Base-by-base conservation (phyloP, 129 eudicot genomes). In the Pittosporum tobira region DNA sequence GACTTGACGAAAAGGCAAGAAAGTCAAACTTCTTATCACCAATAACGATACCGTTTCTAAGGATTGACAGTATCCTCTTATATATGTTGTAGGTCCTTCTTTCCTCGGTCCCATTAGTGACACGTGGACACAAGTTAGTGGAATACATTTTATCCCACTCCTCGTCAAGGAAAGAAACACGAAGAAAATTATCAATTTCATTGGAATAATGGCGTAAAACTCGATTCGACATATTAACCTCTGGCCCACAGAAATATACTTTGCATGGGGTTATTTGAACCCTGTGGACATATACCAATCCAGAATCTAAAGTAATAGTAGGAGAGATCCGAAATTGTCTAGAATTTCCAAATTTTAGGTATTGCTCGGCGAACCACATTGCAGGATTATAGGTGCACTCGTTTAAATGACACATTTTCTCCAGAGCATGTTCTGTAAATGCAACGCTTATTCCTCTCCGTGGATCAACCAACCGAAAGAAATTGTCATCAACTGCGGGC, bases 1-100 rank as follows among this genome's bases (percentile, higher is more conserved):
- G 90, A 42, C 90, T 82, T 10, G 90, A 82, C 37, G 90, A 82
- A 52, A 78, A 82, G 28, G 90, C 90, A 46, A 78, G 82, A 70
- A 82, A 82, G 1, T 82, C 85, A 51, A 75, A 82, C 42, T 72
- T 75, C 67, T 69, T 82, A 48, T 62, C 47, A 25, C 82, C 85
- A 26, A 82, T 78, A 29, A 30, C 63, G 23, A 82, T 78, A 24
- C 90, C 90, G 9, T 75, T 67, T 29, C 54, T 57, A 4, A 82
- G 80, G 24, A 55, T 65, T 20, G 80, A 75, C 29, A 76, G 55
- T 28, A 82, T 48, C 67, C 90, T 75, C 37, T 65, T 58, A 45
- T 78, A 79, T 19, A 82, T 61, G 6, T 66, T 65, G n/a, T n/a
- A n/a, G n/a, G 90, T 82, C 34, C 69, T 70, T 51, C 29, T 23